A percentile compares a stretch with the other conserved stretches of the same genome.
Evolutionary conservation across 2,329 filamentous ascomycete genomes (phyloP).

Genomic region (Botrytis squamosa): DNA sequence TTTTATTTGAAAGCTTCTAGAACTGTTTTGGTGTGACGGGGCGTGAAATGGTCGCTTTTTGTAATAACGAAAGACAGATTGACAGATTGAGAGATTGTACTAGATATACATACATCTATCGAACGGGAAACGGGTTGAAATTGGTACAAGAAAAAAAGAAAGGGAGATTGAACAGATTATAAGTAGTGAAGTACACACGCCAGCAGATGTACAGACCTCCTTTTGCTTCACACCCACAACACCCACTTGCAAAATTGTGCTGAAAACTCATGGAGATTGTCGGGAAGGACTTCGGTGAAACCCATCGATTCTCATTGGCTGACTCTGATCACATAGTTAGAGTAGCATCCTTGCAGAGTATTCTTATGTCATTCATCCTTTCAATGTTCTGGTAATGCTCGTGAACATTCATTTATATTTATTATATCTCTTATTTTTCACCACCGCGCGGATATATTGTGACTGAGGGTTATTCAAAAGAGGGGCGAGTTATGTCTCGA

Average conservation of each 20-base stretch:
- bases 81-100: not conserved
- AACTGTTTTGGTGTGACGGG: not conserved
- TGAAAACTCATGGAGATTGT: not conserved
- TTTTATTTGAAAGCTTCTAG: not conserved
- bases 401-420: slow-evolving; percentile 1
- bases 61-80: not conserved
- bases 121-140: not conserved
- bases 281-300: not conserved
- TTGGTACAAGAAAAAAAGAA: not conserved
- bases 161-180: not conserved
- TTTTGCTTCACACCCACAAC: slow-evolving; percentile 1
- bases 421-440: not conserved
- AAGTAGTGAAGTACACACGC: slow-evolving; percentile 4
- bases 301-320: not conserved
- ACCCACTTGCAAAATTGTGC: slow-evolving; percentile 11
- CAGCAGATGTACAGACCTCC: slow-evolving; percentile 5
- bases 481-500: slow-evolving; percentile 20
- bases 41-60: not conserved
- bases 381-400: not conserved
- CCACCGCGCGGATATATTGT: not conserved
- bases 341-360: not conserved
- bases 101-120: not conserved
- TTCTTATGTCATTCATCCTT: slow-evolving; percentile 15
- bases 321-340: not conserved
- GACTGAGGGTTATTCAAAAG: slow-evolving; percentile 4